These are phyloP conservation scores for Hymenoscyphus linearis DNA, from an alignment of 2,329 filamentous ascomycete species.

Conservation along the genomic window DNA sequence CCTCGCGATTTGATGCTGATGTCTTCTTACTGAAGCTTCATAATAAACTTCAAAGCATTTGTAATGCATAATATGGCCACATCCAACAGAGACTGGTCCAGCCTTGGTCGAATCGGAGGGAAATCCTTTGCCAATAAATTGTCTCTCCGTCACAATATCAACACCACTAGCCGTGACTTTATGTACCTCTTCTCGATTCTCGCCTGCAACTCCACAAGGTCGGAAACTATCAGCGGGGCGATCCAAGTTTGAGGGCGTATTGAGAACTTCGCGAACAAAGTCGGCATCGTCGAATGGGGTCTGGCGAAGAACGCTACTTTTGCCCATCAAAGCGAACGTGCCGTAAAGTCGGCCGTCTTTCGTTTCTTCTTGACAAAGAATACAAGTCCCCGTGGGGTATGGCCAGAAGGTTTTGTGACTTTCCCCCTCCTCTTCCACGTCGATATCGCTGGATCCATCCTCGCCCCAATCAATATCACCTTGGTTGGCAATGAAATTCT, in stretches of 20 bases:
- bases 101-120: conserved; percentile 59
- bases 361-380: conserved; percentile 93
- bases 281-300: conserved; percentile 79
- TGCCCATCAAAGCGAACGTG: conserved; percentile 83
- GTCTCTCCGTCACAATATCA: conserved; percentile 66
- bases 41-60: conserved; percentile 91
- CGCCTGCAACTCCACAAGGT: conserved; percentile 84
- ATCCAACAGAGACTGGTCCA: conserved; percentile 83
- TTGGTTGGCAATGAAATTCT: conserved; percentile 87
- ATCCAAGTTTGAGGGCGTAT: conserved; percentile 77
- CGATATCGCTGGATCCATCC: conserved; percentile 68
- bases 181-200: conserved; percentile 72
- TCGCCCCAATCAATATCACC: conserved; percentile 85
- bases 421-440: conserved; percentile 51
- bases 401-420: conserved; percentile 75
- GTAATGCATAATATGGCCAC: conserved; percentile 98
- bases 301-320: conserved; percentile 81
- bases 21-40: conserved; percentile 74
- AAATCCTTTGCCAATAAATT: conserved; percentile 86
- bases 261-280: conserved; percentile 75
- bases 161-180: conserved; percentile 71
- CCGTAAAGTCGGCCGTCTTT: conserved; percentile 86
- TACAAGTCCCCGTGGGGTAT: conserved; percentile 89
- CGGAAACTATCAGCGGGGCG: conserved; percentile 75
- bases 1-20: conserved; percentile 86